A percentile compares a stretch with the other conserved stretches of the same genome.
phyloP scores from a whole-genome alignment of 192 early-diverging fungal genomes.

The Umbelopsis sp. region DNA sequence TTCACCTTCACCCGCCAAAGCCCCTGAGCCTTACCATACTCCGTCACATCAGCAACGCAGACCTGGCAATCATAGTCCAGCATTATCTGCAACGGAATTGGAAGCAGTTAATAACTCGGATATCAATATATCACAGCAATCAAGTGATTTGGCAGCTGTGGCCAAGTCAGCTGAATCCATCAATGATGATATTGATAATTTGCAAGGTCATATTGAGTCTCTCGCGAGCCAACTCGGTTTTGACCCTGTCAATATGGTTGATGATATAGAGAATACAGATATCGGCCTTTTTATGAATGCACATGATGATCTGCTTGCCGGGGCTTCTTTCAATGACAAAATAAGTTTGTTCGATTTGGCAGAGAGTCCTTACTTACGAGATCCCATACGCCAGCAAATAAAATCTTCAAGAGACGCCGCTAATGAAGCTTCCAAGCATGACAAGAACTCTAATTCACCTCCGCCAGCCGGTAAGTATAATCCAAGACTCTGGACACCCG shows the following conservation, averaged over 20 bases:
- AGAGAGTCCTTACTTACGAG: background rate
- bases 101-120: background rate
- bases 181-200: constrained; percentile 28
- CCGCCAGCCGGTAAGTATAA: constrained; percentile 5
- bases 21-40: background rate
- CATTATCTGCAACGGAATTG: background rate
- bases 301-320: background rate
- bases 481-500: background rate
- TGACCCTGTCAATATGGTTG: constrained; percentile 16
- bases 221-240: constrained; percentile 29
- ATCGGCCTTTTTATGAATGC: background rate
- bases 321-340: background rate
- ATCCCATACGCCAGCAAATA: background rate
- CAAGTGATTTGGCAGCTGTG: constrained; percentile 19
- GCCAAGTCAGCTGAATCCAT: constrained; percentile 28
- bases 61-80: background rate
- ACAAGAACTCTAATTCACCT: background rate
- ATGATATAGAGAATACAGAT: constrained; percentile 24
- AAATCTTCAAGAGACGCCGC: background rate
- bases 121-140: constrained; percentile 20
- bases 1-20: constrained; percentile 5
- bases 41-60: background rate
- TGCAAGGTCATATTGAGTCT: constrained; percentile 28
- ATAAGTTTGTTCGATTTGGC: background rate
- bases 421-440: background rate